Percentiles rank a stretch among this genome's conserved stretches.
Evolutionary conservation across 2,329 filamentous ascomycete species (phyloP).

Genomic region (Trichoderma atroviride): DNA sequence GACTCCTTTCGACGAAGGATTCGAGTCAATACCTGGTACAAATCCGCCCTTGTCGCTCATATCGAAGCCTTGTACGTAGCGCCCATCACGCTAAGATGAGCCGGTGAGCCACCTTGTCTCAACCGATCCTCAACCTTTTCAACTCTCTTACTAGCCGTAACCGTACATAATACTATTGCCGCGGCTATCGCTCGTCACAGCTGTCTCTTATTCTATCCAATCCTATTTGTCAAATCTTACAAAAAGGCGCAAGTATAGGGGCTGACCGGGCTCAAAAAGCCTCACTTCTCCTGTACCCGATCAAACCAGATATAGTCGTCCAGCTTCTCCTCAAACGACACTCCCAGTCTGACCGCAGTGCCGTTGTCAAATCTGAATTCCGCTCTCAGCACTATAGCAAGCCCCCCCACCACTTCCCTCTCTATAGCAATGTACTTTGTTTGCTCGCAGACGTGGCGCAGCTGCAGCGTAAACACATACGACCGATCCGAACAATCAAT

Average conservation of each 20-base stretch:
- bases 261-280: neutral
- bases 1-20: neutral
- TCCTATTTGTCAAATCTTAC: neutral
- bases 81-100: neutral
- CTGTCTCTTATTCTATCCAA: neutral
- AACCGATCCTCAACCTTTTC: neutral
- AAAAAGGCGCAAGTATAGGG: neutral
- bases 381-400: conserved; percentile 14
- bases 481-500: conserved; percentile 37
- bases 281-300: neutral
- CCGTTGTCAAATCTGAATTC: conserved; percentile 32
- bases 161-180: neutral
- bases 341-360: neutral
- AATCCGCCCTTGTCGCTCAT: neutral
- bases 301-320: conserved; percentile 22
- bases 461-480: conserved; percentile 33
- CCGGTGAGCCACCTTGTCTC: neutral
- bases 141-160: neutral
- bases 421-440: conserved; percentile 30
- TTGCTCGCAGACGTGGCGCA: conserved; percentile 31
- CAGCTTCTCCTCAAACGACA: conserved; percentile 2
- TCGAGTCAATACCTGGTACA: neutral
- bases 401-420: neutral
- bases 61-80: neutral
- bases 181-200: neutral